These are phyloP conservation scores for Talaromyces sp. DNA, from an alignment of 2,329 filamentous ascomycete genomes.

Conservation along the genomic window DNA sequence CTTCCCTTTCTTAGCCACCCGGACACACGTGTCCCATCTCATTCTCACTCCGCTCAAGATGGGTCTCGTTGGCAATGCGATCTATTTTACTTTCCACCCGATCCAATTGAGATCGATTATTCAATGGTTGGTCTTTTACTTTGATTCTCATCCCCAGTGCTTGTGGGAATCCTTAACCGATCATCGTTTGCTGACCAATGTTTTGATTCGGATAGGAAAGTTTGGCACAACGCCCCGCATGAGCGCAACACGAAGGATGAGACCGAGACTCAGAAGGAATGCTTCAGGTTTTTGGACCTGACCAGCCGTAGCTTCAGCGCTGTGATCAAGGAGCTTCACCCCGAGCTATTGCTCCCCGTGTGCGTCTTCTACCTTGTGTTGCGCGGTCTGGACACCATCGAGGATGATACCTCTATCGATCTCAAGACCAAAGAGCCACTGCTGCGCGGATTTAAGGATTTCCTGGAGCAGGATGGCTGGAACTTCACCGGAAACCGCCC, in stretches of 20 bases:
- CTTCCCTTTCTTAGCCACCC: constrained; percentile 9
- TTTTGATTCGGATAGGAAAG: constrained; percentile 65
- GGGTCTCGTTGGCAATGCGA: constrained; percentile 52
- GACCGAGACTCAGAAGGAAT: constrained; percentile 71
- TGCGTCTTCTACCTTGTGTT: constrained; percentile 91
- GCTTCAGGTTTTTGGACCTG: constrained; percentile 81
- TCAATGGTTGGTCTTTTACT: constrained; percentile 69
- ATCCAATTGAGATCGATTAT: constrained; percentile 78
- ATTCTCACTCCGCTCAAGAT: constrained; percentile 30
- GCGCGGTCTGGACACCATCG: constrained; percentile 93
- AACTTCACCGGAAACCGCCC: constrained; percentile 82
- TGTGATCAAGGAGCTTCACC: constrained; percentile 94
- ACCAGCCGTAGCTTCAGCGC: constrained; percentile 92
- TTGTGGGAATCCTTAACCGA: neutral
- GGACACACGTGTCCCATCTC: constrained; percentile 9
- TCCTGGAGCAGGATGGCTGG: constrained; percentile 85
- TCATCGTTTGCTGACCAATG: neutral
- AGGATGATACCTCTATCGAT: constrained; percentile 95
- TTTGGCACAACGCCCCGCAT: constrained; percentile 96
- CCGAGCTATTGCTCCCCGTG: constrained; percentile 86
- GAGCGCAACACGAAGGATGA: constrained; percentile 77
- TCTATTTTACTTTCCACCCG: constrained; percentile 77
- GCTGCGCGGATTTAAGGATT: constrained; percentile 77
- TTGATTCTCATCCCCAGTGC: neutral
- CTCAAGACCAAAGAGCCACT: constrained; percentile 81